phyloP scores from a whole-genome alignment of 495 filamentous ascomycete species.

The Tuber calosporum region DNA sequence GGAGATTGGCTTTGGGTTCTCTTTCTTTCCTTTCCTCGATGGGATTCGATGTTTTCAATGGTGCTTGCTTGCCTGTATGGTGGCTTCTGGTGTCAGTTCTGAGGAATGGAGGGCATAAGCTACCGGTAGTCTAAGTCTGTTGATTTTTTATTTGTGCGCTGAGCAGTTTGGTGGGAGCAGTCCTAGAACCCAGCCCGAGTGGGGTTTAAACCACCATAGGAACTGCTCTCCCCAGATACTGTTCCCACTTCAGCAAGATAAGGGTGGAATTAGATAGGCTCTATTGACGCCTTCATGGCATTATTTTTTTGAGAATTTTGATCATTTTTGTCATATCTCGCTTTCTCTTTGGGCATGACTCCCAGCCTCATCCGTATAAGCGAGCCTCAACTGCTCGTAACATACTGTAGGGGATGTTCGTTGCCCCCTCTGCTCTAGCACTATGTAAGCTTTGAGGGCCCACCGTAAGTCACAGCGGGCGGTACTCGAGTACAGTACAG shows the following conservation, averaged over 20 bases:
- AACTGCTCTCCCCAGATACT: neutral
- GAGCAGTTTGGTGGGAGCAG: neutral
- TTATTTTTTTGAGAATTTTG: neutral
- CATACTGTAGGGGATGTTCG: too few relatives aligned
- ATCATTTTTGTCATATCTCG: neutral
- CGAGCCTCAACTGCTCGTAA: neutral
- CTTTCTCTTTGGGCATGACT: neutral
- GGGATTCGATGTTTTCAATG: neutral
- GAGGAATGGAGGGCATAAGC: neutral
- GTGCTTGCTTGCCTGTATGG: slow-evolving; percentile 1
- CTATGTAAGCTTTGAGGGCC: neutral
- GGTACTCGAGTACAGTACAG: too few relatives aligned
- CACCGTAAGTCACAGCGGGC: neutral
- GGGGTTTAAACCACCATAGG: neutral
- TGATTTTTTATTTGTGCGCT: neutral
- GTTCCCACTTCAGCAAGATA: neutral
- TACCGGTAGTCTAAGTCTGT: too few relatives aligned
- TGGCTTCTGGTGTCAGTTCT: neutral
- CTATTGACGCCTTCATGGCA: neutral
- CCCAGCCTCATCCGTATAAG: neutral
- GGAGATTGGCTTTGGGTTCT: neutral
- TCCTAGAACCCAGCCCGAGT: neutral
- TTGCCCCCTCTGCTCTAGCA: too few relatives aligned
- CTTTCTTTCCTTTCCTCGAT: neutral
- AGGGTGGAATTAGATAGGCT: neutral